A percentile compares a stretch with the other conserved stretches of the same genome.
Conservation (phyloP, 192 early-diverging fungal genomes). For the Entomortierella chlamydospora region DNA sequence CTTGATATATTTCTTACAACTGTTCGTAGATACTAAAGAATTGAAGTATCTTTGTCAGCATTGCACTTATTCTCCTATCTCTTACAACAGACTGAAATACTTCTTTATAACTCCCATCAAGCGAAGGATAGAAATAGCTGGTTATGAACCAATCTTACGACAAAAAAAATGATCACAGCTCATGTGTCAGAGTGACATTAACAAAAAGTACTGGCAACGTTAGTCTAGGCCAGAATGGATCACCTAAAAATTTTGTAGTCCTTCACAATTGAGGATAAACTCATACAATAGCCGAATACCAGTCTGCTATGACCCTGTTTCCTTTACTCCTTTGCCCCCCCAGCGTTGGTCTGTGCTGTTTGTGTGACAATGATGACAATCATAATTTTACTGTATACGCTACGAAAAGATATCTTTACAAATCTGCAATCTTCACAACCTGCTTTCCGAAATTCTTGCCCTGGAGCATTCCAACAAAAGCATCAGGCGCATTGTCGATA, state of each 20-base stretch:
- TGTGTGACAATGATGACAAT: not conserved
- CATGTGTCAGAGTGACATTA: too few relatives aligned
- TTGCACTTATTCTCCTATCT: too few relatives aligned
- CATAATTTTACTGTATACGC: too few relatives aligned
- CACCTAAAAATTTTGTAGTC: not conserved
- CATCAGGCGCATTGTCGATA: conserved; percentile 59
- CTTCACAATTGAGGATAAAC: not conserved
- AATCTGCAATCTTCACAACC: conserved; percentile 63
- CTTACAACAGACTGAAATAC: too few relatives aligned
- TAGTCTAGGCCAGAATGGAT: not conserved
- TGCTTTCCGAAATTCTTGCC: conserved; percentile 81
- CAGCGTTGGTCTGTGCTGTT: not conserved
- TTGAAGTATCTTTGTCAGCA: too few relatives aligned
- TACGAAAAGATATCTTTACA: conserved; percentile 41
- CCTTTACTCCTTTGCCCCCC: conserved; percentile 2
- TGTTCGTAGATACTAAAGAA: too few relatives aligned
- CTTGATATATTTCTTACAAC: too few relatives aligned
- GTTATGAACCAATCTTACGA: too few relatives aligned
- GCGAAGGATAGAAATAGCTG: too few relatives aligned
- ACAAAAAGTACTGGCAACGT: too few relatives aligned
- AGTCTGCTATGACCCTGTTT: not conserved
- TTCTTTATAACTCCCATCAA: too few relatives aligned
- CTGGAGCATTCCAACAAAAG: conserved; percentile 69
- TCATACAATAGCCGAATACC: not conserved
- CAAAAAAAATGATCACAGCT: too few relatives aligned